Percentiles rank a stretch among this genome's conserved stretches.
Conservation (phyloP, 352 stramenopile genomes). For the Globisporangium nagaii region DNA sequence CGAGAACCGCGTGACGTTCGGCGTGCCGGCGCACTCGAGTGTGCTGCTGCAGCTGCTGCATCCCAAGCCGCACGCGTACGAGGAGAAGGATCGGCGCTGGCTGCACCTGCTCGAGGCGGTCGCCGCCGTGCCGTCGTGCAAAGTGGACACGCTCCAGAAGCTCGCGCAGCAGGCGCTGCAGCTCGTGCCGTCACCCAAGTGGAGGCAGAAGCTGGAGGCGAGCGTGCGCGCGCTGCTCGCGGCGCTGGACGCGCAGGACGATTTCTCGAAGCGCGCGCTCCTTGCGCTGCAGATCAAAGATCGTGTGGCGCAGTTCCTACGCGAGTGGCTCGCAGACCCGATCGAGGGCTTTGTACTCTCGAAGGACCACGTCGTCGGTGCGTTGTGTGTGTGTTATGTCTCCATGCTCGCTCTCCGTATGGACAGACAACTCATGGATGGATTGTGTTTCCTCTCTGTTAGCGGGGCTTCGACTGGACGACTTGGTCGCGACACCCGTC, state of each 20-base stretch:
- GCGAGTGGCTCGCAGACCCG: conserved; percentile 62
- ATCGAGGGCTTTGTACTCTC: conserved; percentile 61
- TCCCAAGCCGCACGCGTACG: conserved; percentile 44
- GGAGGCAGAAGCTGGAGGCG: conserved; percentile 22
- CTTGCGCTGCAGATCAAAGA: conserved; percentile 65
- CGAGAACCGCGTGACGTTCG: conserved; percentile 53
- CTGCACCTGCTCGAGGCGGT: conserved; percentile 64
- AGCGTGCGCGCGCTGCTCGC: conserved; percentile 24
- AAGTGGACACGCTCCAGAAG: conserved; percentile 40
- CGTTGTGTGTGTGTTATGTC: conserved; percentile 2
- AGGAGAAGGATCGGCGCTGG: conserved; percentile 58
- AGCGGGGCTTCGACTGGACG: conserved; percentile 45
- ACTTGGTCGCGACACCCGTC: conserved; percentile 56
- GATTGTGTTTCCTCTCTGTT: not conserved
- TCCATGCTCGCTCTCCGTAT: no score
- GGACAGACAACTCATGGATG: not conserved
- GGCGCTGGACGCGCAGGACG: conserved; percentile 10
- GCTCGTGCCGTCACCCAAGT: conserved; percentile 29
- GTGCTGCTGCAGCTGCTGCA: conserved; percentile 47
- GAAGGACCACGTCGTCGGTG: conserved; percentile 68
- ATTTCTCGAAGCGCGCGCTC: conserved; percentile 30
- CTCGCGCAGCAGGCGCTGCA: conserved; percentile 44
- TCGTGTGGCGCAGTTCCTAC: conserved; percentile 55
- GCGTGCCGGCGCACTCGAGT: conserved; percentile 39
- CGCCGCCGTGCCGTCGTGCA: conserved; percentile 54